phyloP scores from a whole-genome alignment of 2,329 filamentous ascomycete species.

The Colletotrichum magnum region DNA sequence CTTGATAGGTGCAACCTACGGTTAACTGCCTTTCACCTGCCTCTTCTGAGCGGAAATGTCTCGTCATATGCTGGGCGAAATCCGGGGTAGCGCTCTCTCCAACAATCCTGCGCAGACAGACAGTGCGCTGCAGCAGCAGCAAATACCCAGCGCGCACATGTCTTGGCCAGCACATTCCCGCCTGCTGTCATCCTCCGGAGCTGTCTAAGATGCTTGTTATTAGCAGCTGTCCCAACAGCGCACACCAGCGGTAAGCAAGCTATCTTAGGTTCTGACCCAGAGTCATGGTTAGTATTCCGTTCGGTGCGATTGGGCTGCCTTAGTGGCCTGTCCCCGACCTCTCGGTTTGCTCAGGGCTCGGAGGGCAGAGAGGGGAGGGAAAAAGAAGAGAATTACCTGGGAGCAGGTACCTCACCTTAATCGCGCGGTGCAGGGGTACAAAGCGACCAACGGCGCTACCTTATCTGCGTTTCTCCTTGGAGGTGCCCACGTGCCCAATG shows the following conservation, averaged over 20 bases:
- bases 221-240: not conserved
- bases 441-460: not conserved
- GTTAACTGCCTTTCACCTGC: too few species aligned
- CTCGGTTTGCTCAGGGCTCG: too few species aligned
- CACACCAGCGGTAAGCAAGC: not conserved
- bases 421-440: conserved; percentile 14
- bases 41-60: conserved; percentile 11
- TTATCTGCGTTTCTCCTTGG: conserved; percentile 2
- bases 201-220: too few species aligned
- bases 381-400: not conserved
- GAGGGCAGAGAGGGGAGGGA: not conserved
- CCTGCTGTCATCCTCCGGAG: not conserved
- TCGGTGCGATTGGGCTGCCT: conserved; percentile 21
- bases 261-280: conserved; percentile 7
- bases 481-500: conserved; percentile 22
- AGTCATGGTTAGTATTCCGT: conserved; percentile 10
- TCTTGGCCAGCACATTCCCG: conserved; percentile 4
- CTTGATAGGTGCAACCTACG: too few species aligned
- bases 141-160: conserved; percentile 3
- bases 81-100: conserved; percentile 24
- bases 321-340: conserved; percentile 21
- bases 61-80: conserved; percentile 33
- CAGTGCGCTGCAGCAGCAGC: not conserved
- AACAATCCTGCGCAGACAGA: not conserved
- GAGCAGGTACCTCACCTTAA: conserved; percentile 19